Evolutionary conservation across 2,329 filamentous ascomycete genomes (phyloP).

Genomic region (Fusarium chuoi): DNA sequence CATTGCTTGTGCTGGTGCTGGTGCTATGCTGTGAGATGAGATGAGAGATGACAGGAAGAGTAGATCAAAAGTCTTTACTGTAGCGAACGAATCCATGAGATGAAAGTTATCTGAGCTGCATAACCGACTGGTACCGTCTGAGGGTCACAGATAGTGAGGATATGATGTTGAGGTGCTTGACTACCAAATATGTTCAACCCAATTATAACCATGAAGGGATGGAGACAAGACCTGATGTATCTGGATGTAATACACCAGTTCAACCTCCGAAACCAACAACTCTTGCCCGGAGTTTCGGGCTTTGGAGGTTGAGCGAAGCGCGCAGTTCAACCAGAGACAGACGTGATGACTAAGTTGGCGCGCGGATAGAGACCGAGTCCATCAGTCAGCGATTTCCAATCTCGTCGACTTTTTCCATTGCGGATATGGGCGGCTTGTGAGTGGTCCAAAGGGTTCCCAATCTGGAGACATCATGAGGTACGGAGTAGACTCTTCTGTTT

Average conservation of each 20-base stretch:
- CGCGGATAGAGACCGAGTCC: constrained; percentile 29
- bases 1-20: constrained; percentile 25
- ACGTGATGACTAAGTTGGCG: constrained; percentile 40
- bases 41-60: constrained; percentile 19
- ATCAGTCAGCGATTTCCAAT: constrained; percentile 41
- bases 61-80: constrained; percentile 12
- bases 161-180: too few species aligned
- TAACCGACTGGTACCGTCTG: not conserved
- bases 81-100: constrained; percentile 20
- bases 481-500: constrained; percentile 6
- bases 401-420: constrained; percentile 4
- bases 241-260: not conserved
- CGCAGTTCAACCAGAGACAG: not conserved
- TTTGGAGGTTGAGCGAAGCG: not conserved
- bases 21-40: constrained; percentile 22
- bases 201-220: too few species aligned
- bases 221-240: not conserved
- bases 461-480: constrained; percentile 27
- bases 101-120: not conserved
- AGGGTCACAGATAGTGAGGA: not conserved
- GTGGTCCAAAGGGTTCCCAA: constrained; percentile 17
- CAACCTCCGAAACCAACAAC: not conserved
- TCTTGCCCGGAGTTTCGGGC: not conserved
- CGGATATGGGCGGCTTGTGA: constrained; percentile 25
- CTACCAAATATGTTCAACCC: not conserved